Evolutionary conservation across 1,284 basidiomycete species (phyloP).

Genomic region (Marasmius sp.): DNA sequence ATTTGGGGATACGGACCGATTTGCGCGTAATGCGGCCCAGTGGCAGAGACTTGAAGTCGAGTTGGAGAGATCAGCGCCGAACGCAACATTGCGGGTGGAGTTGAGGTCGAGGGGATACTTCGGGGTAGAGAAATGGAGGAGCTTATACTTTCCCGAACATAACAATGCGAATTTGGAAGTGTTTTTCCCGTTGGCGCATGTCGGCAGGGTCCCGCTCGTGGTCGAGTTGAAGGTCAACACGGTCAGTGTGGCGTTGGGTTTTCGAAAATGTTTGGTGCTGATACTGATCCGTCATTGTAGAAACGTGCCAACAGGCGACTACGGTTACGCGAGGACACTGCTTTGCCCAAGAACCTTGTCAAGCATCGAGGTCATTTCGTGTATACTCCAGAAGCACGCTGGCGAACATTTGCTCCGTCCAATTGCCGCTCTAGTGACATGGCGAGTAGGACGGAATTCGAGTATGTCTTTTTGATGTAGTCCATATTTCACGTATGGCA

Average conservation of each 20-base stretch:
- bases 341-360: not conserved
- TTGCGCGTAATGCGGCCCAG: not conserved
- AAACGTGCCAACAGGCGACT: not conserved
- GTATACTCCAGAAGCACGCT: not conserved
- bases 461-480: not conserved
- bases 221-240: not conserved
- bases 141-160: not conserved
- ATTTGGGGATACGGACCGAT: not conserved
- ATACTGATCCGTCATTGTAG: not conserved
- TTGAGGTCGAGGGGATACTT: not conserved
- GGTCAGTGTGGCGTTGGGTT: not conserved
- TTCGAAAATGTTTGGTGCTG: not conserved
- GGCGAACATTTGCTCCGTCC: not conserved
- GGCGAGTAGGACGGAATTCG: not conserved
- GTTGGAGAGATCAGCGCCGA: not conserved
- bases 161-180: not conserved
- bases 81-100: not conserved
- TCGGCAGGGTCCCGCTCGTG: not conserved
- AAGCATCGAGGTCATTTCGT: not conserved
- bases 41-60: not conserved
- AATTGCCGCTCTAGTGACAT: not conserved
- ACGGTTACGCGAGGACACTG: not conserved
- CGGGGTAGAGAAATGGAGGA: not conserved
- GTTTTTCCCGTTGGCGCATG: not conserved
- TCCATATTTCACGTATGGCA: not conserved